phyloP scores from a whole-genome alignment of 208 protist species.

The Acanthamoeba divionensis region DNA sequence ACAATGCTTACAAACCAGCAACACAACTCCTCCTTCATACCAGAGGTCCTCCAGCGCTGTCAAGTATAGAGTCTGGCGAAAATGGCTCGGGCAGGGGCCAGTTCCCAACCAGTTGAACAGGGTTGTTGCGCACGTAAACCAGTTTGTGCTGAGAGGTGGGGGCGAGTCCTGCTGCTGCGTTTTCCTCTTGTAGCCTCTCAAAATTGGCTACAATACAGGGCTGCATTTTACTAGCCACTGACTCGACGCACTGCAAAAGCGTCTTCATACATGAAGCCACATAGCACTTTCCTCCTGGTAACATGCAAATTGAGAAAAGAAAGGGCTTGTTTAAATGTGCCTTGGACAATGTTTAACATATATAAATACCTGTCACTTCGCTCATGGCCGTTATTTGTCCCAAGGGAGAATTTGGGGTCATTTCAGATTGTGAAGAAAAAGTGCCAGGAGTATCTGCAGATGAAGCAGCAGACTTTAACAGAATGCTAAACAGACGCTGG shows the following conservation, averaged over 20 bases:
- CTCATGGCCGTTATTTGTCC: neutral
- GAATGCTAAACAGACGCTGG: conserved; percentile 58
- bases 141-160: conserved; percentile 32
- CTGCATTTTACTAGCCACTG: neutral
- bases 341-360: neutral
- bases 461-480: neutral
- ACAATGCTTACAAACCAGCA: neutral
- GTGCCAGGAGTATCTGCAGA: neutral
- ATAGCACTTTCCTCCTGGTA: conserved; percentile 59
- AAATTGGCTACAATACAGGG: neutral
- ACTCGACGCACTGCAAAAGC: conserved; percentile 22
- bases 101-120: neutral
- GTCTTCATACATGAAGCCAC: conserved; percentile 59
- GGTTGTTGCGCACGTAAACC: neutral
- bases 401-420: neutral
- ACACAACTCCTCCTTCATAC: neutral
- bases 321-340: neutral
- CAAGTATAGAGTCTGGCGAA: neutral
- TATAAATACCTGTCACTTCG: neutral
- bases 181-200: neutral
- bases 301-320: no score
- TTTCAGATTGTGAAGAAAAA: neutral
- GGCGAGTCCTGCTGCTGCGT: neutral
- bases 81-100: conserved; percentile 59
- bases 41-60: no score